phyloP scores from a whole-genome alignment of 106 monocot species.

The Cymbidium sinense region DNA sequence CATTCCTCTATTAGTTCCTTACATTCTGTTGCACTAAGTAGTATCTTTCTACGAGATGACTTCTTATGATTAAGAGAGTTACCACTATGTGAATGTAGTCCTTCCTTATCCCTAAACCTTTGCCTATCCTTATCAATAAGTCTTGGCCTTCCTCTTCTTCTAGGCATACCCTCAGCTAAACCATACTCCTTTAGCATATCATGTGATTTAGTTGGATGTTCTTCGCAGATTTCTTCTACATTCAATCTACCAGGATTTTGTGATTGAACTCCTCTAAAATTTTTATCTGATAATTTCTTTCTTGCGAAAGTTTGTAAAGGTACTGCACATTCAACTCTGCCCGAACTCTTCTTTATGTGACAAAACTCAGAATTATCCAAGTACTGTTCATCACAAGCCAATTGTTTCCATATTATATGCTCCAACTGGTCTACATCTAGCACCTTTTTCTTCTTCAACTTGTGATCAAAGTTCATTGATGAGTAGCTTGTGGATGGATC shows the following conservation, averaged over 20 bases:
- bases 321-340: background rate
- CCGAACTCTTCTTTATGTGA: background rate
- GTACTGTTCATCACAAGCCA: background rate
- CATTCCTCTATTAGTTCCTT: conserved; percentile 34
- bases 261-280: background rate
- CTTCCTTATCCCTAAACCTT: background rate
- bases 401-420: conserved; percentile 10
- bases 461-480: conserved; percentile 24
- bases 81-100: background rate
- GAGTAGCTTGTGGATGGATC: conserved; percentile 40
- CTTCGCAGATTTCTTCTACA: background rate
- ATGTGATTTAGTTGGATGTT: background rate
- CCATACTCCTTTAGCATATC: background rate
- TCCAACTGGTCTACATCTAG: background rate
- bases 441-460: background rate
- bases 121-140: background rate
- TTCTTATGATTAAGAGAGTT: conserved; percentile 5
- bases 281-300: too few species aligned
- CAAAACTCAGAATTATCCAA: conserved; percentile 3
- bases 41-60: conserved; percentile 17
- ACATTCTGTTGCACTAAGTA: conserved; percentile 21
- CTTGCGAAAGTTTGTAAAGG: too few species aligned
- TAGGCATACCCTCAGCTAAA: conserved; percentile 1
- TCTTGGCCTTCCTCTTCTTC: conserved; percentile 4
- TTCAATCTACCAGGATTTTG: background rate